Base-by-base conservation (phyloP, 2,329 filamentous ascomycete species). In the Colletotrichum plurivorum region DNA sequence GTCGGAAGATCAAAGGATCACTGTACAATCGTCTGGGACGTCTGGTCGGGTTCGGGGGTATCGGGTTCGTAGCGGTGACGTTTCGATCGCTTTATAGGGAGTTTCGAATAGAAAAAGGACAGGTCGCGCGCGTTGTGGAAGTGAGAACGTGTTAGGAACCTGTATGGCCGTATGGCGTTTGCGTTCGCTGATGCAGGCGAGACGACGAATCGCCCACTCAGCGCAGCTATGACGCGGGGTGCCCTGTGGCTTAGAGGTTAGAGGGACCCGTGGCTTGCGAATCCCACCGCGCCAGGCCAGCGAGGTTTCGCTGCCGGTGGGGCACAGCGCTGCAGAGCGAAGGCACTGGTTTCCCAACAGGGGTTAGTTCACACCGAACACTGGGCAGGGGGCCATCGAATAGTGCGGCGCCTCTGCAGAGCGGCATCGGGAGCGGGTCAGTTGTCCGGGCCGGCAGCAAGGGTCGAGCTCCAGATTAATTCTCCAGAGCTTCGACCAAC, bases 161-260 rank as follows among this genome's bases (percentile, higher is more conserved):
- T 36, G 31, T 36, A 36, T 36, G 31, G 31, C 31, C 10, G 31
- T 57, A 45, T 36, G 36, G 39, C 20, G 39, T 43, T 63, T 27
- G 46, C 25, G 27, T 63, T 51, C 60, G 60, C 60, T 69, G 66
- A 54, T 31, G 61, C 62, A 56, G 52, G 60, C 65, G 60, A 58
- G 10, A 18, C 54, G 39, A 52, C 58, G 48, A 62, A 51, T 51
- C 43, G 51, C 58, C 39, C 60, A 55, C 48, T 63, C 43, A 43
- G 22, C 53, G 31, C 31, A 54, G 51, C 39, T 60, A 69, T 69
- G 66, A 69, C 66, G 66, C 62, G 66, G 61, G 66, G 66, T 54
- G 51, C 31, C n/a, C 48, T 69, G 66, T 69, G 66, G 65, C 60
- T 61, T 59, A 63, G 58, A 62, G 18, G 31, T 36, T 10, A 36